These are phyloP conservation scores for Amaranthus cruentus DNA, from an alignment of 148 eudicot species.

Conservation along the genomic window DNA sequence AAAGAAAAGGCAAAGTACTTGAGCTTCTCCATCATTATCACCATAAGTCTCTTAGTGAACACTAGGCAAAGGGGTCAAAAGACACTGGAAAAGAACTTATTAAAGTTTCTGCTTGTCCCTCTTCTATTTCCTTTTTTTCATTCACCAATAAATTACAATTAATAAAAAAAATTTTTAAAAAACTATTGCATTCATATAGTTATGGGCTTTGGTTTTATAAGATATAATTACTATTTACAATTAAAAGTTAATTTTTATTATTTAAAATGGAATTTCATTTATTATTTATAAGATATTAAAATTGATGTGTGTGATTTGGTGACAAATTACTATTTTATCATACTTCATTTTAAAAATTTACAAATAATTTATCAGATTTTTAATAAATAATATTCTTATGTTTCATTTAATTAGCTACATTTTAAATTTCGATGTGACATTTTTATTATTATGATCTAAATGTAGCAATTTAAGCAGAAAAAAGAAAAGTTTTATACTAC, in stretches of 20 bases:
- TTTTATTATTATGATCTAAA: too few relatives aligned
- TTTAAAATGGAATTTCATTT: neutral
- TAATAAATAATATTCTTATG: too few relatives aligned
- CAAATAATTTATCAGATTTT: too few relatives aligned
- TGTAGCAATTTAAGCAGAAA: too few relatives aligned
- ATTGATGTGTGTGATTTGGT: too few relatives aligned
- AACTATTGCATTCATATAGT: slow-evolving; percentile 11
- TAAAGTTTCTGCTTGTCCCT: slow-evolving; percentile 23
- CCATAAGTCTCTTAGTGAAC: slow-evolving; percentile 25
- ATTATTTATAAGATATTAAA: too few relatives aligned
- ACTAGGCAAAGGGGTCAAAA: slow-evolving; percentile 37
- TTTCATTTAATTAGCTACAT: too few relatives aligned
- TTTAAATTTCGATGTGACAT: too few relatives aligned
- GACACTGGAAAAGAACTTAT: slow-evolving; percentile 26
- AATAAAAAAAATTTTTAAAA: neutral
- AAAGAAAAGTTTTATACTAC: too few relatives aligned
- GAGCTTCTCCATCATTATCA: slow-evolving; percentile 25
- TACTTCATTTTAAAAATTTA: too few relatives aligned
- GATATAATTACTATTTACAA: neutral
- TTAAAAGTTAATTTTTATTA: neutral
- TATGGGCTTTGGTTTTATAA: neutral
- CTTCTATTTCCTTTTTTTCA: neutral
- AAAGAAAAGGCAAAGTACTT: slow-evolving; percentile 22
- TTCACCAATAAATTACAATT: slow-evolving; percentile 1
- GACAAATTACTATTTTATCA: too few relatives aligned